Base-by-base conservation (phyloP, 2,329 filamentous ascomycete genomes). In the Chaetothyriales sp. region DNA sequence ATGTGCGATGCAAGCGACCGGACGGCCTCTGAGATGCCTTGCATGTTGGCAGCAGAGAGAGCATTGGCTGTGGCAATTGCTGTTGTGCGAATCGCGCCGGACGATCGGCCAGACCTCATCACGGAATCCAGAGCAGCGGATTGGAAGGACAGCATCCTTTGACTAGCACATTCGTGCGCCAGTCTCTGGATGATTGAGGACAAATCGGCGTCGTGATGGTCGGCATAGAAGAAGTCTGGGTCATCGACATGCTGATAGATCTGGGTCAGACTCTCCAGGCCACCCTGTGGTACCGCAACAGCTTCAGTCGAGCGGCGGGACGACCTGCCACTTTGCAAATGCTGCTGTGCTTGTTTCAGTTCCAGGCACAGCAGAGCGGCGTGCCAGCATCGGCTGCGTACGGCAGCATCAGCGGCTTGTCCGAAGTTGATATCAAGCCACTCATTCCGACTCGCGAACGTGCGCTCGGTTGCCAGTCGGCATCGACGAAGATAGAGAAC, bases 181-280 rank as follows among this genome's bases (percentile, higher is more conserved):
- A 96, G 75, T 8, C 86, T 81, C 48, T 83, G 78, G 52, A 96
- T 72, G 1, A 96, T 83, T 9, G 83, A 86, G 15, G 77, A 73
- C 15, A 98, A 69, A 51, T 81, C 88, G 5, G 87, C 78, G 43
- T 79, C 78, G 65, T 93, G 84, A 43, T 86, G 79, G 6, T 95
- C 75, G 3, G 92, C 93, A 63, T 98, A 98, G 65, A 94, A 98
- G 0, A 88, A 83, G 65, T 99, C 92, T 1, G 89, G 90, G 61
- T 99, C 93, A 62, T 95, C 89, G 46, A 98, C 84, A 54, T 86
- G 90, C 62, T 86, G 84, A 64, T 92, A 98, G 2, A 98, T 89
- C 0, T 77, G 73, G 44, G 95, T 74, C 10, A 96, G 71, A 1
- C 93, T 73, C 26, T 85, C 79, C 2, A 77, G 74, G 5, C 85